Evolutionary conservation across 306 rosid species (phyloP).

Genomic region (Cucurbita pepo): DNA sequence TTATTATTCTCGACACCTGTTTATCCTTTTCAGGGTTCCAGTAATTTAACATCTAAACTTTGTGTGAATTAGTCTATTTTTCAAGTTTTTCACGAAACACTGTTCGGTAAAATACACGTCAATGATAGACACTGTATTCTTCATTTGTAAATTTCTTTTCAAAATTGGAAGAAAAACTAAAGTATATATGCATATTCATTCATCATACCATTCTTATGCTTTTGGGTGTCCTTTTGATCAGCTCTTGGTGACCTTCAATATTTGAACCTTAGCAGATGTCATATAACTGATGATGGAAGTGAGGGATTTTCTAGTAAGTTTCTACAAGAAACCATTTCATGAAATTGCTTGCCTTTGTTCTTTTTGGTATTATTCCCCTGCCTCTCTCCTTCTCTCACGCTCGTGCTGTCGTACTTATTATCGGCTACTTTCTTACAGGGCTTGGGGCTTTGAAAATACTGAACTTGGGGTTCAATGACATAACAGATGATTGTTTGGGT

Average conservation of each 20-base stretch:
- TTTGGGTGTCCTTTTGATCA: constrained; percentile 18
- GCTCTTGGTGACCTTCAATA: constrained; percentile 46
- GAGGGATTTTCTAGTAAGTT: constrained; percentile 69
- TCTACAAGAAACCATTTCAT: constrained; percentile 1
- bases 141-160: neutral
- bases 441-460: constrained; percentile 53
- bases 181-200: neutral
- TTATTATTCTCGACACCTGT: constrained; percentile 12
- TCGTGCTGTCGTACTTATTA: neutral
- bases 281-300: constrained; percentile 47
- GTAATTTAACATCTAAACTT: neutral
- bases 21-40: neutral
- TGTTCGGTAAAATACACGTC: neutral
- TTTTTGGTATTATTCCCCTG: neutral
- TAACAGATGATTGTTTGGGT: constrained; percentile 55
- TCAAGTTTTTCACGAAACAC: neutral
- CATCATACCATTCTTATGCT: neutral
- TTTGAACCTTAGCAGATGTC: constrained; percentile 79
- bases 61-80: neutral
- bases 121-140: neutral
- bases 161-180: neutral
- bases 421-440: constrained; percentile 28
- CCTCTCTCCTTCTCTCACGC: neutral
- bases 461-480: constrained; percentile 63
- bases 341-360: neutral